Evolutionary conservation across 345 rosid genomes (phyloP).

Genomic region (Populus pruinosa): DNA sequence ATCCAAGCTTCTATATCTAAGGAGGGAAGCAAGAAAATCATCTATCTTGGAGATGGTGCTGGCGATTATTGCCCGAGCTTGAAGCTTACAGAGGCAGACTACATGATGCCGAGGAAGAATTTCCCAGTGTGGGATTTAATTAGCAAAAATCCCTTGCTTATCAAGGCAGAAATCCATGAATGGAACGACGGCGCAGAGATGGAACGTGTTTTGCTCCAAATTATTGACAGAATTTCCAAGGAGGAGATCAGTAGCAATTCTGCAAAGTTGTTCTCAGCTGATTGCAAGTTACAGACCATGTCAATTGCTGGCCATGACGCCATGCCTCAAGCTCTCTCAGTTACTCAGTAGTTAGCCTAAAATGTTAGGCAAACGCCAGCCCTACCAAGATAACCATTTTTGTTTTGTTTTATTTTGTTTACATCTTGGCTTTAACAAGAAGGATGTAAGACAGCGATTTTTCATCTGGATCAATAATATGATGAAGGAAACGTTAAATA

Average conservation of each 20-base stretch:
- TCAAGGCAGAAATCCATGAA: constrained; percentile 64
- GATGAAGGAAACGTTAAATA: background rate
- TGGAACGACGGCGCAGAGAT: constrained; percentile 72
- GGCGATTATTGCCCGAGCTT: constrained; percentile 86
- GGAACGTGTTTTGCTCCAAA: constrained; percentile 39
- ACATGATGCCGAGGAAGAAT: constrained; percentile 80
- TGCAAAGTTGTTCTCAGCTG: constrained; percentile 31
- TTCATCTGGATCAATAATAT: background rate
- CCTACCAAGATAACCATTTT: background rate
- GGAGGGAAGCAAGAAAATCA: constrained; percentile 49
- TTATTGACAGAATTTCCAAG: constrained; percentile 23
- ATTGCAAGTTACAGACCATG: constrained; percentile 50
- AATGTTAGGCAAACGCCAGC: background rate
- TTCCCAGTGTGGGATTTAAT: constrained; percentile 81
- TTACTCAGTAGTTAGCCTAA: constrained; percentile 31
- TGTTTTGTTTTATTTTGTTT: background rate
- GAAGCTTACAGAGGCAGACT: constrained; percentile 52
- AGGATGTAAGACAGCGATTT: background rate
- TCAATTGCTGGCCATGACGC: constrained; percentile 31
- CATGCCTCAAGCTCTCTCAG: constrained; percentile 37
- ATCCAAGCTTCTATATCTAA: constrained; percentile 52
- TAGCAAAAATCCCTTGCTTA: constrained; percentile 40
- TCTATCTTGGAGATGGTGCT: constrained; percentile 78
- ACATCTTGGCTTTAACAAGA: background rate
- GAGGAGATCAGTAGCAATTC: constrained; percentile 9